Percentiles rank a stretch among this genome's conserved stretches.
phyloP scores from a whole-genome alignment of 169 alveolate genomes.

The Cryptosporidium baileyi region DNA sequence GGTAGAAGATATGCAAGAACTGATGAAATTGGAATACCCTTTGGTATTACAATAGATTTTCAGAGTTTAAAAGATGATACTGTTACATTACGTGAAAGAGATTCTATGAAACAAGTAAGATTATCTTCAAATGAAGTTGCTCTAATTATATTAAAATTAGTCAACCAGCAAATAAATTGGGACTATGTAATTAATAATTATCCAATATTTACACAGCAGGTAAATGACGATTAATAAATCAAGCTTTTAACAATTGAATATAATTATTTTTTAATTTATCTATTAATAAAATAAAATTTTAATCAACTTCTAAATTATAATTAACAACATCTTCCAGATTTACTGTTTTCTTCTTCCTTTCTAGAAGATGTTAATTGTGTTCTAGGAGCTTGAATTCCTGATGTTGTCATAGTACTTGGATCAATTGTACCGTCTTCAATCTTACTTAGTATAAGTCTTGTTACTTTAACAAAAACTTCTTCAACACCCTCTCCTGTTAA shows the following conservation, averaged over 20 bases:
- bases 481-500: conserved; percentile 89
- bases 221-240: too few species aligned
- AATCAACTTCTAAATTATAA: too few species aligned
- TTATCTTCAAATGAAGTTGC: conserved; percentile 76
- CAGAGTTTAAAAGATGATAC: conserved; percentile 90
- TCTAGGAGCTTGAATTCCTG: conserved; percentile 63
- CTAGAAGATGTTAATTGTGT: conserved; percentile 27
- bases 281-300: too few species aligned
- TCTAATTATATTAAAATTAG: conserved; percentile 70
- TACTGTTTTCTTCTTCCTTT: conserved; percentile 13
- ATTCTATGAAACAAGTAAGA: conserved; percentile 93
- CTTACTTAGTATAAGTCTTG: conserved; percentile 82
- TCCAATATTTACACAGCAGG: conserved; percentile 44
- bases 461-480: conserved; percentile 79
- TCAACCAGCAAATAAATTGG: conserved; percentile 77
- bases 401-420: conserved; percentile 68
- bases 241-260: too few species aligned
- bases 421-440: conserved; percentile 82
- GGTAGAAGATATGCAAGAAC: conserved; percentile 97
- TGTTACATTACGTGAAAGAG: conserved; percentile 94
- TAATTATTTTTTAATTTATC: too few species aligned
- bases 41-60: conserved; percentile 95
- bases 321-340: conserved; percentile 36
- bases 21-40: conserved; percentile 98
- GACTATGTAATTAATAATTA: conserved; percentile 66